Base-by-base conservation (phyloP, 164 flowering plant genomes). In the Euptelea pleiosperma region DNA sequence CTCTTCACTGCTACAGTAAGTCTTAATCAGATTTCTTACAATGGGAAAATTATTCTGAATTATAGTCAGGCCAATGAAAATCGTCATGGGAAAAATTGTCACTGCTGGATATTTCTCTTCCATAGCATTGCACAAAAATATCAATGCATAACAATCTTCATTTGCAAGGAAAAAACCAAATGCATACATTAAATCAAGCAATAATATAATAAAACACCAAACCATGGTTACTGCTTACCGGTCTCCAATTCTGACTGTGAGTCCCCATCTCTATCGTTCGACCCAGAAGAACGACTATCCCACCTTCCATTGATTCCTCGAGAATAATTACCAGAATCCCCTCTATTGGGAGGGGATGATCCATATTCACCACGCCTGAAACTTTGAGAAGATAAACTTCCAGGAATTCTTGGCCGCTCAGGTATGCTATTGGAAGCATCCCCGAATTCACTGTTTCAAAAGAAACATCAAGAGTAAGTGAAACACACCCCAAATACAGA, bases 331-430 rank as follows among this genome's bases (percentile, higher is more conserved):
- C 72, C 65, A n/a, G 66, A 48, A 60, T 88, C 94, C 41, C 81
- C 91, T 72, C 81, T 78, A 57, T 75, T 75, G 22, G 89, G 92
- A 48, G 96, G 89, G n/a, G 96, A 85, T 30, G 94, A 79, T 31
- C 96, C 72, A 73, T 84, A 79, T 14, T 89, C 96, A 68, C 71
- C 70, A 37, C 86, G 84, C 58, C 82, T 77, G 57, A 68, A 77
- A 65, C 76, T 76, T 52, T 80, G 93, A 16, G 56, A 69, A 30
- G 81, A 60, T 12, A 70, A 73, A 68, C 79, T 72, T 31, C 91
- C 86, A 70, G 79, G 55, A 58, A 46, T 53, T 68, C 84, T 82
- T 37, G 60, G 82, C 46, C 91, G 67, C 50, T 87, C 94, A 39
- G 75, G 78, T 28, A 61, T 24, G 31, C 58, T 65, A 52, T 66